These are phyloP conservation scores for Salvia rosmarinus DNA, from an alignment of 257 asterid genomes.

Conservation along the genomic window DNA sequence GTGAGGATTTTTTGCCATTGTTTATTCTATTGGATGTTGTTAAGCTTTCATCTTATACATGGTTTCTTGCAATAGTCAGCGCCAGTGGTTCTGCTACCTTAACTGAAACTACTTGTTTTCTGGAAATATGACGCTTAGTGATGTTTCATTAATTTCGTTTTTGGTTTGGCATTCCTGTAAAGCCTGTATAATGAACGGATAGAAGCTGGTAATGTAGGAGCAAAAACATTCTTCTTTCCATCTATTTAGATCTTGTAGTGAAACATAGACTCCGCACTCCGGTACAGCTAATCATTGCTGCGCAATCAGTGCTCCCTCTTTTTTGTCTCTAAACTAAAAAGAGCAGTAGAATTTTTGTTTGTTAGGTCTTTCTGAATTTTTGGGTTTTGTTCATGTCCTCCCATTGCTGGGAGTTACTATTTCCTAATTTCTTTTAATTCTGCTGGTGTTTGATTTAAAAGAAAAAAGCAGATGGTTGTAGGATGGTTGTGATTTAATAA, in stretches of 20 bases:
- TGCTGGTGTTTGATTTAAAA: slow-evolving; percentile 2
- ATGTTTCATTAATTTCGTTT: background rate
- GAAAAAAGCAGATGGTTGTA: background rate
- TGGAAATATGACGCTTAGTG: background rate
- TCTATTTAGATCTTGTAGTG: background rate
- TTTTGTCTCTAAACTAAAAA: slow-evolving; percentile 1
- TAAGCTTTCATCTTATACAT: slow-evolving; percentile 5
- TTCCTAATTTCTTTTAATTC: slow-evolving; percentile 9
- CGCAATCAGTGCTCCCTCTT: background rate
- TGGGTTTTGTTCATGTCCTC: background rate
- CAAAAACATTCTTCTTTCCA: slow-evolving; percentile 8
- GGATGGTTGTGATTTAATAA: background rate
- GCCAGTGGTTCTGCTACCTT: slow-evolving; percentile 18
- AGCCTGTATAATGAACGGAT: background rate
- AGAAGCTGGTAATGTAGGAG: slow-evolving; percentile 20
- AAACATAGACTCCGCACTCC: background rate
- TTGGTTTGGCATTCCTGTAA: slow-evolving; percentile 5
- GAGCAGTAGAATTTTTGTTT: background rate
- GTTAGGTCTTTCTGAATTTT: background rate
- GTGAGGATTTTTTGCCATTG: slow-evolving; percentile 45
- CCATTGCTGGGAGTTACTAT: background rate
- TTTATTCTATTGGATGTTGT: slow-evolving; percentile 11
- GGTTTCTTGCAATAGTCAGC: slow-evolving; percentile 7
- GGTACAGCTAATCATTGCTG: slow-evolving; percentile 15
- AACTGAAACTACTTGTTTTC: slow-evolving; percentile 14